Percentiles rank a stretch among this genome's conserved stretches.
Conservation (phyloP, 148 eudicot species). For the Amaranthus cruentus region DNA sequence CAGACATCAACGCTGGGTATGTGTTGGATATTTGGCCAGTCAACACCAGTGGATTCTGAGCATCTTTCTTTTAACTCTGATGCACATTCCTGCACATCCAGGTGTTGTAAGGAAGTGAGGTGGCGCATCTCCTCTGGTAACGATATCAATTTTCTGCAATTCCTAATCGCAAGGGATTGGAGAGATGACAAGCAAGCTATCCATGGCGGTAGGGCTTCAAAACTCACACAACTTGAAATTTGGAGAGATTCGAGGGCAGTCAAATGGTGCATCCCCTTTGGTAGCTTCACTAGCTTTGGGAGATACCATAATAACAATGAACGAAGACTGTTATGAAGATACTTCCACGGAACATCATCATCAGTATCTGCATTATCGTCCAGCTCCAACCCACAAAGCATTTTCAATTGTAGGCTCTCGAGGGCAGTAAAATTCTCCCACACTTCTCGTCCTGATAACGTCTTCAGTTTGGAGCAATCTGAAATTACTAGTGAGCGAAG, state of each 20-base stretch:
- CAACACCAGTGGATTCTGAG: background rate
- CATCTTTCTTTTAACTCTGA: slow-evolving; percentile 16
- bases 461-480: background rate
- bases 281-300: slow-evolving; percentile 14
- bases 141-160: background rate
- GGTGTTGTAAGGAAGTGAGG: background rate
- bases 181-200: slow-evolving; percentile 11
- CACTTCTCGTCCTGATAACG: background rate
- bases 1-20: background rate
- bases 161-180: background rate
- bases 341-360: background rate
- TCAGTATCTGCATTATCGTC: background rate
- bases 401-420: background rate
- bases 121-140: slow-evolving; percentile 18
- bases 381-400: background rate
- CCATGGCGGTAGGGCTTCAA: slow-evolving; percentile 4
- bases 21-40: slow-evolving; percentile 18
- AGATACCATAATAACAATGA: background rate
- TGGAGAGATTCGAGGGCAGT: slow-evolving; percentile 2
- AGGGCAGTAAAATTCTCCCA: slow-evolving; percentile 6
- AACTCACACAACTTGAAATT: background rate
- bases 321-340: background rate
- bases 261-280: slow-evolving; percentile 16
- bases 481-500: background rate
- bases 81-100: background rate